Evolutionary conservation across 345 rosid genomes (phyloP), one percentile per base, ranked within the genome.

Genomic region (Acer yangbiense): DNA sequence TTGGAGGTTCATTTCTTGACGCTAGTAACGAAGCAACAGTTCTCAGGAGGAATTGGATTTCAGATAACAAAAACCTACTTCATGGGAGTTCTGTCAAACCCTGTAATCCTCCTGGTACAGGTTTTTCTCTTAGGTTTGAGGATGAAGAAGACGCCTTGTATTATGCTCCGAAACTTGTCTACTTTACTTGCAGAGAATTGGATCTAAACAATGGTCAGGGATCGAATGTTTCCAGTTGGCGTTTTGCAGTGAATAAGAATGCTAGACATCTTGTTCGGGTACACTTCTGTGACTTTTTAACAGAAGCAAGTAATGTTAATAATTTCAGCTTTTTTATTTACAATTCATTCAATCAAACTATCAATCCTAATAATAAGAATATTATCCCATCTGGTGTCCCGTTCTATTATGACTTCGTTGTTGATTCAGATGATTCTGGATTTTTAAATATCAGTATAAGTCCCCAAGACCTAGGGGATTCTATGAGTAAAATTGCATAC

Each of bases 261-360:
- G 66, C 83, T 58, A 73, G 2, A 17, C 83, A 89, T 65, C 82
- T 90, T 35, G 77, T 89, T 73, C 86, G 92, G 82, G 60, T 72
- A 72, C 90, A 92, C 68, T 93, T 93, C 80, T 89, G 88, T 60
- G 90, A 93, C 77, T 85, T 23, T 77, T 1, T 1, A 79, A 1
- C 25, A 0, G 41, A 43, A 1, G 0, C 78, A 0, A 5, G 39
- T 4, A 35, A 35, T 35, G 6, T 35, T 35, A 35, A 35, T 35
- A 0, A 2, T 13, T 89, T 93, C 77, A 72, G 72, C 65, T 85
- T 92, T 12, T 85, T 77, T 44, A 68, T 93, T 18, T 79, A 80
- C 60, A 71, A 80, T 0, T 41, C 85, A 14, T 79, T 55, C 72
- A 14, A 68, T 7, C 0, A 0, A 29, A 3, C 1, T 52, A 81